Evolutionary conservation across 768 basidiomycete species (phyloP), one percentile per base, ranked within the genome.

Genomic region (Pisolithus albus): DNA sequence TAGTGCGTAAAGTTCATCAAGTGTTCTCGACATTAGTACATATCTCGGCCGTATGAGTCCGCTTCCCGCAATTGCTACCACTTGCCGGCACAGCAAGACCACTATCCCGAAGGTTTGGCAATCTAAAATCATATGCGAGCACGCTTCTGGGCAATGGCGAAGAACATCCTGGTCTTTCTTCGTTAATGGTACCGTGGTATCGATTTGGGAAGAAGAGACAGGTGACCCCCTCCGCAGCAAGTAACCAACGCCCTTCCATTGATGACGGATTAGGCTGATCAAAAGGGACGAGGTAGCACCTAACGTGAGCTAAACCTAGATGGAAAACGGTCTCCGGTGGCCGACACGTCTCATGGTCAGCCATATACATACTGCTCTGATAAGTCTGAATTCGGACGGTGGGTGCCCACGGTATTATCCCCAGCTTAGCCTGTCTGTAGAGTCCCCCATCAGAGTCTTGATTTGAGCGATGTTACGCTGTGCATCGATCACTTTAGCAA

Each of bases 251-350:
- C 53, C 15, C 45, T 47, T 53, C 36, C 59, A 46, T 21, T 53
- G 47, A 42, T 53, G 47, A 42, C 49, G 43, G 13, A 26, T 10
- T 15, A 45, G 43, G 74, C 71, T 40, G 13, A 71, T 26, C 43
- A 28, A 23, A 45, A 45, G 23, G 26, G 43, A 68, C 49, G 81
- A 59, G 15, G 74, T 66, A 4, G 81, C 80, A 18, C 63, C 75
- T 32, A 82, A 64, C n/a, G 70, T 66, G 71, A 83, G 74, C 79
- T 80, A 83, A 40, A 76, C 73, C 75, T 77, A 58, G 46, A 46
- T 50, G 39, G 43, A 18, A 48, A 46, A 46, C 32, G 36, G 21
- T 34, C 41, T 50, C 13, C 42, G 19, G 43, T 45, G 24, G 49
- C 11, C 42, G 36, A 47, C 7, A 34, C 1, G 34, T 11, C 11